Conservation (phyloP, 768 basidiomycete genomes). For the Daedaleopsis nitida region DNA sequence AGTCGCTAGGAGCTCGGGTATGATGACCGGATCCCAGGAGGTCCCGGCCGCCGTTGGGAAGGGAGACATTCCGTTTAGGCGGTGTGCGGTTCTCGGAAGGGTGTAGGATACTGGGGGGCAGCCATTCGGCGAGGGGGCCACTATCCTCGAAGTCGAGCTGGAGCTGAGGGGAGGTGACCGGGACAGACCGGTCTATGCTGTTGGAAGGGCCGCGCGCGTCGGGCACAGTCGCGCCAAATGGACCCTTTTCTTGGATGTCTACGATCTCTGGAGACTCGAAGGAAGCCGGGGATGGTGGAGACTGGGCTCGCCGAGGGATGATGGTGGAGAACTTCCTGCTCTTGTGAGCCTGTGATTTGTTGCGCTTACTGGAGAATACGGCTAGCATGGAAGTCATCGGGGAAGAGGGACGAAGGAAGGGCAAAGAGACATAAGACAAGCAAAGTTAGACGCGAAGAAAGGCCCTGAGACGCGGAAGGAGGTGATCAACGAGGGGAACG, state of each 20-base stretch:
- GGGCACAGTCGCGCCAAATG: constrained; percentile 8
- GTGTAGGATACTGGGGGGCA: constrained; percentile 20
- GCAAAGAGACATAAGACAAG: constrained; percentile 6
- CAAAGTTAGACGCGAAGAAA: not conserved
- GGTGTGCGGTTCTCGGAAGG: constrained; percentile 14
- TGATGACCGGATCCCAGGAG: not conserved
- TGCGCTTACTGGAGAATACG: constrained; percentile 20
- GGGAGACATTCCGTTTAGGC: constrained; percentile 27
- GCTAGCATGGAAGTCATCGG: not conserved
- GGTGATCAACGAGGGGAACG: constrained; percentile 1
- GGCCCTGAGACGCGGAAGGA: not conserved
- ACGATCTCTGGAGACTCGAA: constrained; percentile 29
- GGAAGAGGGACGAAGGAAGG: not conserved
- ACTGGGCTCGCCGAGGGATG: constrained; percentile 20
- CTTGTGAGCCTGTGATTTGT: constrained; percentile 22
- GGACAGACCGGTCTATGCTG: constrained; percentile 3
- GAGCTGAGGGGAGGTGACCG: constrained; percentile 22
- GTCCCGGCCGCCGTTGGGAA: constrained; percentile 12
- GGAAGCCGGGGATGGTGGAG: constrained; percentile 30
- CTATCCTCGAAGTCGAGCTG: constrained; percentile 24
- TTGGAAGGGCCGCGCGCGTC: constrained; percentile 6
- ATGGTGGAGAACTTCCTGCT: constrained; percentile 23
- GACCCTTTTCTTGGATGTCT: constrained; percentile 25
- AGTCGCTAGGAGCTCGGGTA: not conserved
- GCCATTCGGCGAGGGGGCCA: constrained; percentile 26